Evolutionary conservation across 257 asterid genomes (phyloP), one percentile per base, ranked within the genome.

Genomic region (Phtheirospermum japonicum): DNA sequence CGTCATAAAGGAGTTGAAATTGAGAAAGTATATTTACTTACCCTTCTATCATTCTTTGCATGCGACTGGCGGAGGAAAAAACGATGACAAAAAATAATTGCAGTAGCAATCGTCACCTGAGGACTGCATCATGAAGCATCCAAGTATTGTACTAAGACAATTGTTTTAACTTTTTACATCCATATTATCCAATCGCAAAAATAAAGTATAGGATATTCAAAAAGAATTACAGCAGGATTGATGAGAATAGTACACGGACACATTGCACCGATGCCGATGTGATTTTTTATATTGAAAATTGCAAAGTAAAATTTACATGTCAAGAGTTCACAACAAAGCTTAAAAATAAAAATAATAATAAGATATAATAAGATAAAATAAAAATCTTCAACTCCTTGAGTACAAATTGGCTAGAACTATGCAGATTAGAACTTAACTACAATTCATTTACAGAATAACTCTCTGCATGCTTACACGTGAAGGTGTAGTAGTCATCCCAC

Each of bases 91-190:
- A 91, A 91, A 74, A 91, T 83, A 62, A 91, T 91, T 39, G 98
- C 95, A 1, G 97, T 91, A 37, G 98, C 98, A 79, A 91, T 91
- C 11, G 97, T 91, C 64, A 88, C 94, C 83, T 91, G 98, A 40
- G 98, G 98, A 80, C 98, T 92, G 98, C 88, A 52, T 36, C 11
- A 36, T 36, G 57, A 75, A 82, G 59, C 58, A 57, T 50, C 58
- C 62, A 68, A 48, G 28, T 61, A 57, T 49, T 39, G 32, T 58
- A 65, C 13, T 13, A 23, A 63, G 75, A 68, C 17, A 60, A 56
- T 23, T 60, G 40, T 32, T 36, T 31, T 18, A 20, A 51, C 18
- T 31, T 50, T 52, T 2, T 36, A 39, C 5, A 66, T 12, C 39
- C 14, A 19, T 9, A 28, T 10, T 60, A 45, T 50, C 39, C 57